phyloP scores from a whole-genome alignment of 2,329 filamentous ascomycete species.

The Exophiala phaeomuriformis region DNA sequence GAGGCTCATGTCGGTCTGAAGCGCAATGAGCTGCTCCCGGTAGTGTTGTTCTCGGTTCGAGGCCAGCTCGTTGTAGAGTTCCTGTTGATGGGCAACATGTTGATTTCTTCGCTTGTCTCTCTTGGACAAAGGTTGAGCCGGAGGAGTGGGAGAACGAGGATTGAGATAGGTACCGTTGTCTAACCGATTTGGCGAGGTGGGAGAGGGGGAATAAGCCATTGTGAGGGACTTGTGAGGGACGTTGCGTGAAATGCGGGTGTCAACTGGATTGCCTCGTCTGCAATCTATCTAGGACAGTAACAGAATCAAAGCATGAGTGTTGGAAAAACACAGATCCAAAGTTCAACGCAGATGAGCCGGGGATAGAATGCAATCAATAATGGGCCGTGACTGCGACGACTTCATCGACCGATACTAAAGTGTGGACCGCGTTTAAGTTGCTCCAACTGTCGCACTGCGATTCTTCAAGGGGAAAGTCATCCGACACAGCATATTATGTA shows the following conservation, averaged over 20 bases:
- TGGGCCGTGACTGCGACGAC: no score
- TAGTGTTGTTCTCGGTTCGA: constrained; percentile 77
- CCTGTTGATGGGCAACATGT: constrained; percentile 68
- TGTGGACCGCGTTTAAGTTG: no score
- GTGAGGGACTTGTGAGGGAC: neutral
- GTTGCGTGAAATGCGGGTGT: neutral
- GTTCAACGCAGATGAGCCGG: no score
- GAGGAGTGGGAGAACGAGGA: constrained; percentile 31
- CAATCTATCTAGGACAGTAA: no score
- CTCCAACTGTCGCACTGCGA: no score
- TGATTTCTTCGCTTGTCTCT: constrained; percentile 82
- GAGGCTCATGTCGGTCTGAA: constrained; percentile 84
- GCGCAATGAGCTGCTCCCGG: constrained; percentile 77
- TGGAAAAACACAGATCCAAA: no score
- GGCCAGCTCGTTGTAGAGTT: constrained; percentile 69
- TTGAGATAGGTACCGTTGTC: constrained; percentile 13
- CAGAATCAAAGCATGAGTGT: no score
- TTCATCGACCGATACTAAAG: no score
- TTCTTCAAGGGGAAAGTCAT: no score
- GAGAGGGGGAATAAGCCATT: constrained; percentile 39
- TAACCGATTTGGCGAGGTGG: constrained; percentile 28
- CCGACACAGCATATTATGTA: no score
- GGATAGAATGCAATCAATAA: no score
- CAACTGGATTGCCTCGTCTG: no score
- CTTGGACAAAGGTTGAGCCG: constrained; percentile 58